Conservation (phyloP, 2,329 filamentous ascomycete species). For the Verticillium longisporum region DNA sequence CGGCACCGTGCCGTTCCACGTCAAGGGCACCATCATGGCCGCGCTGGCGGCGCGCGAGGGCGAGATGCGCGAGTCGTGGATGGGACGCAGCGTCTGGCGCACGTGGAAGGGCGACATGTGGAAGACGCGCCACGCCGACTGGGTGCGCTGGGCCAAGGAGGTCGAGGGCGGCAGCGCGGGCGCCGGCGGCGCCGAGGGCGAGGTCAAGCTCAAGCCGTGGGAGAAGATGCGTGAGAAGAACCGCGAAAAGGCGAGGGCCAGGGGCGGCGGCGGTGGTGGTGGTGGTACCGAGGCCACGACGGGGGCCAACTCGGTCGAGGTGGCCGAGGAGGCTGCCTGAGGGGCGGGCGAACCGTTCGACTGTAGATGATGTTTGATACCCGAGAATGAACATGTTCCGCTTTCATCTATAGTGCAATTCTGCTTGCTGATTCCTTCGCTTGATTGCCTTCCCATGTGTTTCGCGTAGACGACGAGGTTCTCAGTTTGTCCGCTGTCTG, state of each 20-base stretch:
- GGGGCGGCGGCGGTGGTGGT: neutral
- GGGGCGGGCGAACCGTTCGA: constrained; percentile 1
- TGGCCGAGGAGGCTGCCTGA: neutral
- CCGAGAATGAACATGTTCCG: constrained; percentile 4
- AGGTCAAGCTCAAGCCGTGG: neutral
- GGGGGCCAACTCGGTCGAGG: neutral
- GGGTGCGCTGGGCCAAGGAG: constrained; percentile 52
- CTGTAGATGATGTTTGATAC: constrained; percentile 9
- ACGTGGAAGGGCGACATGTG: constrained; percentile 53
- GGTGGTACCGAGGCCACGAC: neutral
- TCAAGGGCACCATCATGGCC: constrained; percentile 49
- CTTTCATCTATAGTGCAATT: neutral
- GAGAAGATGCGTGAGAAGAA: neutral
- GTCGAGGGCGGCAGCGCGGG: constrained; percentile 17
- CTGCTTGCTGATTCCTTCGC: no score
- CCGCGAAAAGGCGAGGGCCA: neutral
- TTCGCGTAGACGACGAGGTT: no score
- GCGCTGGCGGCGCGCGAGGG: constrained; percentile 40
- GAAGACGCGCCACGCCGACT: constrained; percentile 45
- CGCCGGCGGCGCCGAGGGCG: neutral
- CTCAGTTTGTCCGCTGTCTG: no score
- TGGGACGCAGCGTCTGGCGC: constrained; percentile 50
- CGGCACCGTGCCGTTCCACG: constrained; percentile 49
- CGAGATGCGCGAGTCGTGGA: constrained; percentile 44
- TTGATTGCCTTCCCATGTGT: no score